Evolutionary conservation across 1,139 yeast genomes (phyloP).

Genomic region (Geotrichum restrictum): DNA sequence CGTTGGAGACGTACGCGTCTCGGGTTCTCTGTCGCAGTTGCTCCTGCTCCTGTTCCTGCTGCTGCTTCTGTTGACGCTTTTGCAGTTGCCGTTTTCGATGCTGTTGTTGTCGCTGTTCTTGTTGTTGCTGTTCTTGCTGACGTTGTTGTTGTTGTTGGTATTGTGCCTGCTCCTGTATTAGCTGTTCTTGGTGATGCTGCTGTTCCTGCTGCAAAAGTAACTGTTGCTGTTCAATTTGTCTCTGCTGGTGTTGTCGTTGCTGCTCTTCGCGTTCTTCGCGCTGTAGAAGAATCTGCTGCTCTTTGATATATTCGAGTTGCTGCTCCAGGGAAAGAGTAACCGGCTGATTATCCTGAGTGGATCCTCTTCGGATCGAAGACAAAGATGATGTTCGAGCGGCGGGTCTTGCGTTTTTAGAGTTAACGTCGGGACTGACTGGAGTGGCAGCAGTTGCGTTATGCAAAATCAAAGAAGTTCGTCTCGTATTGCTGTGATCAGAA

Average conservation of each 20-base stretch:
- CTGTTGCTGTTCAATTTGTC: not conserved
- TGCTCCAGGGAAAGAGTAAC: slow-evolving; percentile 11
- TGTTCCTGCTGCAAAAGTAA: not conserved
- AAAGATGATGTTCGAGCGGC: not conserved
- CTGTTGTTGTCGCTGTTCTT: not conserved
- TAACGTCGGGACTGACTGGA: not conserved
- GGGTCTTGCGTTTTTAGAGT: too few species aligned
- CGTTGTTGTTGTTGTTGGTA: not conserved
- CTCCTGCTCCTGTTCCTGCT: too few species aligned
- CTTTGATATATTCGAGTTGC: slow-evolving; percentile 18
- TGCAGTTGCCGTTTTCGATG: not conserved
- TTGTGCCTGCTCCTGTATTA: not conserved
- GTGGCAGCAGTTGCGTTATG: not conserved
- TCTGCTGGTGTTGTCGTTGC: not conserved
- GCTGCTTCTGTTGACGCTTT: too few species aligned
- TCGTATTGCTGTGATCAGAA: not conserved
- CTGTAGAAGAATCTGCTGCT: slow-evolving; percentile 16
- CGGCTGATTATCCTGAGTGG: not conserved
- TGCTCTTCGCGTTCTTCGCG: slow-evolving; percentile 13
- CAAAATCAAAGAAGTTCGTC: not conserved
- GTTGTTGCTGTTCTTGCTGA: not conserved
- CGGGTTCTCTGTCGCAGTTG: too few species aligned
- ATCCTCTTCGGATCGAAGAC: not conserved
- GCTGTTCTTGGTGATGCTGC: not conserved
- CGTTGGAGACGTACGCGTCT: too few species aligned